These are phyloP conservation scores for Glycine soja DNA, from an alignment of 306 rosid genomes.

Conservation along the genomic window DNA sequence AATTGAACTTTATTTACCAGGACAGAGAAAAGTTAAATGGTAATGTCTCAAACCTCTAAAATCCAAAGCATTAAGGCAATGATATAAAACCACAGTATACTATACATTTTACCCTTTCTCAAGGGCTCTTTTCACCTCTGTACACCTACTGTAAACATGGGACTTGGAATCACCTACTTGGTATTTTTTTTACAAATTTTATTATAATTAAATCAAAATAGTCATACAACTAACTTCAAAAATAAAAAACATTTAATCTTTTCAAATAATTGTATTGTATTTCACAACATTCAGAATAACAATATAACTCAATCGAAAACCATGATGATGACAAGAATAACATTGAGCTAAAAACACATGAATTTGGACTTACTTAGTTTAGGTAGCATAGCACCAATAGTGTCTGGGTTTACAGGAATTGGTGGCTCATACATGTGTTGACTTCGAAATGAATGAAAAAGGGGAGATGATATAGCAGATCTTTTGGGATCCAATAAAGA, in stretches of 20 bases:
- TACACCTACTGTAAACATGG: neutral
- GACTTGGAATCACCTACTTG: neutral
- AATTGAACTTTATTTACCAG: too few relatives aligned
- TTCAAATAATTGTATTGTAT: neutral
- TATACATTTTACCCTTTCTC: neutral
- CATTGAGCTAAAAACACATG: conserved; percentile 5
- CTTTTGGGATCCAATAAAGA: conserved; percentile 96
- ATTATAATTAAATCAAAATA: neutral
- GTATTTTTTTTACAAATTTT: too few relatives aligned
- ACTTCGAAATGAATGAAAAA: conserved; percentile 87
- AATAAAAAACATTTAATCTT: neutral
- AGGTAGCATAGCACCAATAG: conserved; percentile 89
- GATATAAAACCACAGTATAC: neutral
- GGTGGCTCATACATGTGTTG: conserved; percentile 90
- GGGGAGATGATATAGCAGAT: conserved; percentile 66
- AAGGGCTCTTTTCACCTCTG: neutral
- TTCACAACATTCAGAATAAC: conserved; percentile 32
- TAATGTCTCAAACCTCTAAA: neutral
- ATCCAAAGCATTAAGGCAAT: neutral
- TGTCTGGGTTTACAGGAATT: conserved; percentile 77
- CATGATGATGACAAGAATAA: neutral
- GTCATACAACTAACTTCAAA: neutral
- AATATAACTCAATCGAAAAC: conserved; percentile 29
- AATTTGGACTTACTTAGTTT: conserved; percentile 71
- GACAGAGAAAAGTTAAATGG: too few relatives aligned